Conservation (phyloP, 148 eudicot species). For the Diospyros lotus region DNA sequence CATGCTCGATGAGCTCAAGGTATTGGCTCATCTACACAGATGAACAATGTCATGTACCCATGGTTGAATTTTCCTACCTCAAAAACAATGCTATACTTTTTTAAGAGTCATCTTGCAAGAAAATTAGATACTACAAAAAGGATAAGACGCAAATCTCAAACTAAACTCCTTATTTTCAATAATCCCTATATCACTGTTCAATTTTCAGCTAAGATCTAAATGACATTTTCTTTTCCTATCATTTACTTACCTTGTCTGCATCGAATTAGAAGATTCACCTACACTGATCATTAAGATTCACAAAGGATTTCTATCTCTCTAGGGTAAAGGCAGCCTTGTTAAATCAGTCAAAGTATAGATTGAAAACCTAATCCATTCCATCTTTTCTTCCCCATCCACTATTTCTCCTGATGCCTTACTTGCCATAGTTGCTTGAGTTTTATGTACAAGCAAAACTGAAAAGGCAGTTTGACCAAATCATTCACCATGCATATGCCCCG, state of each 20-base stretch:
- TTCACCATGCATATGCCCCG: neutral
- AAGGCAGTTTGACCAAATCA: slow-evolving; percentile 7
- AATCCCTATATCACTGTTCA: slow-evolving; percentile 2
- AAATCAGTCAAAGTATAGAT: slow-evolving; percentile 15
- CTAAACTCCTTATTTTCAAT: neutral
- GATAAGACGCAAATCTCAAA: neutral
- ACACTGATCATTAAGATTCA: neutral
- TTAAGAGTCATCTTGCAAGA: neutral
- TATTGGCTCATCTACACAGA: neutral
- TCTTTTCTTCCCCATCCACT: slow-evolving; percentile 8
- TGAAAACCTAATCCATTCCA: slow-evolving; percentile 13
- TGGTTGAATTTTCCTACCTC: neutral
- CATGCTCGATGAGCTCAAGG: neutral
- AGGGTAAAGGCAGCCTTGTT: slow-evolving; percentile 4
- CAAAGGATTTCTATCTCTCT: slow-evolving; percentile 5
- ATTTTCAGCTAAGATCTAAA: slow-evolving; percentile 16
- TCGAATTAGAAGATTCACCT: slow-evolving; percentile 3
- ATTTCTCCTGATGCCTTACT: slow-evolving; percentile 3
- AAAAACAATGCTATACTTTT: slow-evolving; percentile 6
- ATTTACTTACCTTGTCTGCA: slow-evolving; percentile 13
- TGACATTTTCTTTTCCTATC: slow-evolving; percentile 16
- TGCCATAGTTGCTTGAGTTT: slow-evolving; percentile 14
- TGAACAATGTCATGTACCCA: neutral
- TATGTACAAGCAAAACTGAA: neutral
- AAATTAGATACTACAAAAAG: neutral